Evolutionary conservation across 2,329 filamentous ascomycete species (phyloP), one percentile per base, ranked within the genome.

Genomic region (Diaporthe sp.): DNA sequence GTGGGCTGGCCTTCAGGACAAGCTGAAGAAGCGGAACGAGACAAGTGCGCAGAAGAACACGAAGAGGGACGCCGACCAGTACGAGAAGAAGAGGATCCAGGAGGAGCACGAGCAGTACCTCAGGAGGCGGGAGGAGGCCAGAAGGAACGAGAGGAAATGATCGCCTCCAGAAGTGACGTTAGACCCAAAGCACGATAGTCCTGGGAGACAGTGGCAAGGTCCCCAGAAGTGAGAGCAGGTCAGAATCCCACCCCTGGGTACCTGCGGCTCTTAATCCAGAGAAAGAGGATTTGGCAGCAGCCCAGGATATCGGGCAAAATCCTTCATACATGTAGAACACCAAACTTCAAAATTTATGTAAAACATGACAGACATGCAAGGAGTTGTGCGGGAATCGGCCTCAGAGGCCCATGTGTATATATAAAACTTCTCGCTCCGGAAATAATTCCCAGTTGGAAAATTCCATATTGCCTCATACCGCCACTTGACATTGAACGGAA

Each of bases 41-140:
- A 44, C 39, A 3, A 72, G 25, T 10, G 53, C 55, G 13, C 13
- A n/a, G 25, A 75, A 28, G 37, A 51, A 53, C 37, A 65, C 74
- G 47, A 57, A 39, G 37, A 63, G 60, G 61, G 53, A 65, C 0
- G 68, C 60, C 1, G 31, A 22, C 8, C 28, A 65, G 22, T 75
- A 75, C 25, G 75, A 75, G 61, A 57, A 60, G 70, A 63, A 44
- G 53, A 72, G 70, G 55, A 15, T 60, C 3, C 70, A 61, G 44
- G 70, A 75, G 75, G 75, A 76, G 70, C 44, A 75, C 34, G 61
- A 76, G 57, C 58, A 65, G 73, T 76, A 70, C 68, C 44, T 70
- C 25, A 71, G 42, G 37, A 70, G 75, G 53, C 60, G 49, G 12
- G 73, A 68, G 37, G 60, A 51, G 37, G 49, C 61, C 37, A 72